phyloP scores from a whole-genome alignment of 805 yeast species.

The Candida sithepensis region DNA sequence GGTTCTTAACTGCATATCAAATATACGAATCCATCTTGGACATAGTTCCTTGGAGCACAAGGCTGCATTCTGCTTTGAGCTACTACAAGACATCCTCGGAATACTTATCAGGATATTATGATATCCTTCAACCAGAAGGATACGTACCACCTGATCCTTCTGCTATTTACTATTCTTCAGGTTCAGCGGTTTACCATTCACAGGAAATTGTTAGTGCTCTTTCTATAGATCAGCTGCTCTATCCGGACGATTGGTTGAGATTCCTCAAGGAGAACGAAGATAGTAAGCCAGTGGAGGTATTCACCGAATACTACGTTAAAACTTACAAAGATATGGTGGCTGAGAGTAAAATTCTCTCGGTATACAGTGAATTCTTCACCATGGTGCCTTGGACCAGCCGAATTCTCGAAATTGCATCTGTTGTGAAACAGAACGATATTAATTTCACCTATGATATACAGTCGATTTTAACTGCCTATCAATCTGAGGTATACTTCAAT shows the following conservation, averaged over 20 bases:
- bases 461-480: background rate
- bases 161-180: background rate
- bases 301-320: background rate
- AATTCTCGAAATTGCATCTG: background rate
- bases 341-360: background rate
- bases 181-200: background rate
- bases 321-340: background rate
- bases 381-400: background rate
- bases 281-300: background rate
- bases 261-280: background rate
- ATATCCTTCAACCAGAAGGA: background rate
- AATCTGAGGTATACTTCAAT: too few species aligned
- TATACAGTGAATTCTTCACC: background rate
- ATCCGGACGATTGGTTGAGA: background rate
- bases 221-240: background rate
- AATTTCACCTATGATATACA: background rate
- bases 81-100: background rate
- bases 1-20: background rate
- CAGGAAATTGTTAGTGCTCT: background rate
- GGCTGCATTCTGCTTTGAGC: background rate
- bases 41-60: background rate
- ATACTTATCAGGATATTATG: background rate
- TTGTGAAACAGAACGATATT: background rate
- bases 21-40: background rate
- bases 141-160: background rate